Base-by-base conservation (phyloP, 495 filamentous ascomycete species). In the Daldinia loculata region DNA sequence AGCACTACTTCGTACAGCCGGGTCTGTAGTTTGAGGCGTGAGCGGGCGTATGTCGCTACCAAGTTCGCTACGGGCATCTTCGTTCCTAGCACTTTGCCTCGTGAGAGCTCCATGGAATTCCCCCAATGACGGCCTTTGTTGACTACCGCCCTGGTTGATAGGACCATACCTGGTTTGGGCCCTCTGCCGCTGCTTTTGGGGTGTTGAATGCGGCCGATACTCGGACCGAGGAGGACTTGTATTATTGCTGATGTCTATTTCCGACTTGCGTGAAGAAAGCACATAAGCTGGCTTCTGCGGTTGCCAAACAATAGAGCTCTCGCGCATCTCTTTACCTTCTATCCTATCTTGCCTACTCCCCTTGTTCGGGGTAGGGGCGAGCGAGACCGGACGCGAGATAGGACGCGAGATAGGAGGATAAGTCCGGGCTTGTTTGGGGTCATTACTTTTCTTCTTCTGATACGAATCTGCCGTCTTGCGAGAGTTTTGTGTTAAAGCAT, bases 231-330 rank as follows among this genome's bases (percentile, higher is more conserved):
- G 19, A 14, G 24, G 8, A 5, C 2, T 24, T 8, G 43, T 17
- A 36, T 38, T 9, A 15, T 19, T 27, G 26, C 6, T 17, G 1
- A 14, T 27, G 1, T 19, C 7, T 11, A 52, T 50, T 2, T 34
- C 63, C 12, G 34, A 5, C 3, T 52, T 55, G 12, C 63, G 51
- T 29, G 0, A 14, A 6, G 3, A 2, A 1, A 14, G 69, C 30
- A 39, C 17, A 59, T 76, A 75, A 11, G 24, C 19, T 24, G 63
- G 58, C 51, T 43, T 63, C 11, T 55, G 55, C 0, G 69, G 66
- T 9, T 27, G 43, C 69, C 63, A 67, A 6, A 24, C 3, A 32
- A 6, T 7, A 17, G n/a, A 53, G 6, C 4, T 53, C n/a, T 14
- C 17, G 0, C 39, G 39, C 6, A 32, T 24, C 4, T 26, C 29